Base-by-base conservation (phyloP, 345 rosid genomes). In the Linum usitatissimum region DNA sequence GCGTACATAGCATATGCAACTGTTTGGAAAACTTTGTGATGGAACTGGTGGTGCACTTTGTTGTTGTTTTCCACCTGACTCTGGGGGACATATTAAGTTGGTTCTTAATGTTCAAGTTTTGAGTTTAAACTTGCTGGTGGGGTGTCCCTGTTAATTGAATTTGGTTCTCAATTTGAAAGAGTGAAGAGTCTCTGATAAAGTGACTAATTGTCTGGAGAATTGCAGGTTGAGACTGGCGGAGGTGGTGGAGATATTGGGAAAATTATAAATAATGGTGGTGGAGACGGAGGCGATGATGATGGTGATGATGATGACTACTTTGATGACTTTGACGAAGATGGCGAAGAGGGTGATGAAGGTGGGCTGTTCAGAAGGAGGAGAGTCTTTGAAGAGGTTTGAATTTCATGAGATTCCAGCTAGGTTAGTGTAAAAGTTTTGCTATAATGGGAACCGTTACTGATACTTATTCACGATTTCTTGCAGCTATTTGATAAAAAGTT, bases 181-280 rank as follows among this genome's bases (percentile, higher is more conserved):
- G 13, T 13, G 12, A 57, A 57, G 53, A 42, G 20, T 59, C 54
- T 66, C 64, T 23, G 58, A 30, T 42, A 12, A 65, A 42, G 61
- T 53, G 57, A 45, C 66, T 71, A 53, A 71, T 60, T 60, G 20
- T 14, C 76, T 65, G 69, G 60, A 66, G 42, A 62, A 74, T 72
- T 70, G 56, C 82, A 93, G 99, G 74, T 86, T 78, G 97, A 85
- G 3, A 73, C 80, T 9, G 97, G 96, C 3, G 96, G 97, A 64
- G 96, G 97, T 18, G 96, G 97, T 28, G 97, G 96, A 58, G 88
- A 87, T 79, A 84, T 82, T 74, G 97, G 99, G 69, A 93, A 90
- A 79, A 81, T 64, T 68, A 80, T 86, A 75, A 84, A 74, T 79
- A 75, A 78, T 62, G 97, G 97, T 71, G 97, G 97, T 64, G 97